Evolutionary conservation across 2,329 filamentous ascomycete genomes (phyloP).

Genomic region (Hypomyces perniciosus): DNA sequence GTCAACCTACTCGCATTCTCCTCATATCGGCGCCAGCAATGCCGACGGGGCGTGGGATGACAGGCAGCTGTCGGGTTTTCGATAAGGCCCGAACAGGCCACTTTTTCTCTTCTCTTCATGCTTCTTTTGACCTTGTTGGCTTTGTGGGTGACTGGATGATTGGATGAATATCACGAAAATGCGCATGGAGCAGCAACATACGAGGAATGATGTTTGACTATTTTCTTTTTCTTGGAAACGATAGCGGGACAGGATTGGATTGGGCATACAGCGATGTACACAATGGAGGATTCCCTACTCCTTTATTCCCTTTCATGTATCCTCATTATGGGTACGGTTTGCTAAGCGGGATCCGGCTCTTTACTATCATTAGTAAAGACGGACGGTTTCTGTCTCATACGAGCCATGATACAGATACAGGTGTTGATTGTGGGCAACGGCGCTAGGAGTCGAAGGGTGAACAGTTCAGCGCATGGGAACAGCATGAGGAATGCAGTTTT

Average conservation of each 20-base stretch:
- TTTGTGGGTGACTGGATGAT: too few species aligned
- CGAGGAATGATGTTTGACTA: too few species aligned
- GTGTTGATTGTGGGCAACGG: neutral
- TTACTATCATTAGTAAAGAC: too few species aligned
- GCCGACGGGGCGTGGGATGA: constrained; percentile 21
- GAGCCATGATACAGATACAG: neutral
- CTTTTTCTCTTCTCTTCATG: neutral
- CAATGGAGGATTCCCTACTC: neutral
- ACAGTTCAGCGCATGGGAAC: neutral
- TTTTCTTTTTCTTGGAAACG: neutral
- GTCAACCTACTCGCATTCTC: constrained; percentile 31
- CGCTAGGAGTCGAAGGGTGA: too few species aligned
- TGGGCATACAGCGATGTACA: neutral
- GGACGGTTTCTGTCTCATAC: neutral
- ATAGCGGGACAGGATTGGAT: neutral
- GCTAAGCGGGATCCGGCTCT: too few species aligned
- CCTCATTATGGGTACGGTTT: too few species aligned
- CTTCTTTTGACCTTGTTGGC: neutral
- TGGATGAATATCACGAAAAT: too few species aligned
- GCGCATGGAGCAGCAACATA: too few species aligned
- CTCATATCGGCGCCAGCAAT: constrained; percentile 23
- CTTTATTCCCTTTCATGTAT: neutral
- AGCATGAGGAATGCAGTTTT: neutral
- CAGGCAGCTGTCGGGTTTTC: constrained; percentile 16
- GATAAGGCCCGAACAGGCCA: neutral